phyloP scores from a whole-genome alignment of 2,329 filamentous ascomycete species.

The Xylaria sp. region DNA sequence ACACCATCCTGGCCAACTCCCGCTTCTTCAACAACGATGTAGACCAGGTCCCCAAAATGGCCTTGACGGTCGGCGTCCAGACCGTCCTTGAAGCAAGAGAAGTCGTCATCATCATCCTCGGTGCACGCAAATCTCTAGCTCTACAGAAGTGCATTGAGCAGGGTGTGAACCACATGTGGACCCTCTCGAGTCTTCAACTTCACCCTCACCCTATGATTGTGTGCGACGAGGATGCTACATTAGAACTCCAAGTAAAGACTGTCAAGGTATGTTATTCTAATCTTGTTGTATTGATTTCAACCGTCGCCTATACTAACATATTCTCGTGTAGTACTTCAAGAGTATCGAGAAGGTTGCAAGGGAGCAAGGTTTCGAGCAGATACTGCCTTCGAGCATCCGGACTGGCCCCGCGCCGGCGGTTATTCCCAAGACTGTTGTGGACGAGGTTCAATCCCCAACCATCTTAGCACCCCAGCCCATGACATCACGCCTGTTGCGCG shows the following conservation, averaged over 20 bases:
- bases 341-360: constrained; percentile 73
- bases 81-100: constrained; percentile 84
- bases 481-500: constrained; percentile 64
- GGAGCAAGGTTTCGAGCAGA: constrained; percentile 67
- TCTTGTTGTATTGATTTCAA: background rate
- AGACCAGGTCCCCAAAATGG: constrained; percentile 79
- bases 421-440: constrained; percentile 52
- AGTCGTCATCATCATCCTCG: constrained; percentile 84
- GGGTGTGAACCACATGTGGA: constrained; percentile 92
- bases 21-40: constrained; percentile 84
- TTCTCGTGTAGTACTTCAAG: constrained; percentile 70
- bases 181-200: constrained; percentile 80
- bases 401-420: constrained; percentile 60
- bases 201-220: constrained; percentile 86
- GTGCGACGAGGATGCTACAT: constrained; percentile 81
- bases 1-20: constrained; percentile 87
- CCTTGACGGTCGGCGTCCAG: constrained; percentile 84
- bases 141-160: constrained; percentile 84
- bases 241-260: constrained; percentile 78
- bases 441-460: constrained; percentile 55
- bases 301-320: constrained; percentile 7
- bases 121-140: constrained; percentile 82
- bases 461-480: constrained; percentile 66
- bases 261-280: constrained; percentile 63
- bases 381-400: constrained; percentile 65